Conservation (phyloP, 192 early-diverging fungal genomes). For the Coemansia erecta region DNA sequence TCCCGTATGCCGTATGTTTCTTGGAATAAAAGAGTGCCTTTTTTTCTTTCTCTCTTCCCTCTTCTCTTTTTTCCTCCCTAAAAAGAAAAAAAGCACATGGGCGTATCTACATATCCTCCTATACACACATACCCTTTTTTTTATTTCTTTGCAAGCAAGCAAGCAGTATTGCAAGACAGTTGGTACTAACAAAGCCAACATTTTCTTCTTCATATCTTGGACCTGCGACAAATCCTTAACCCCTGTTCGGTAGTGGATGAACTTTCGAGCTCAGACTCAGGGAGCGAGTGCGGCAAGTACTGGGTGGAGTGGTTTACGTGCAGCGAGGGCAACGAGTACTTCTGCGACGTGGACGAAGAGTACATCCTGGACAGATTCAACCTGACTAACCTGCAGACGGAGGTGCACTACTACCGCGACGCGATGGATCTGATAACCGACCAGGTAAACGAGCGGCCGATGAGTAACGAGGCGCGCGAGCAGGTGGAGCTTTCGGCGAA, state of each 20-base stretch:
- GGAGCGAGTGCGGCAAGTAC: conserved; percentile 57
- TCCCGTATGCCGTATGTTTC: too few species aligned
- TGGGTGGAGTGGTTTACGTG: conserved; percentile 96
- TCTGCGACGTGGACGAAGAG: conserved; percentile 97
- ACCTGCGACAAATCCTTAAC: too few species aligned
- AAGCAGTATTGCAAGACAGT: too few species aligned
- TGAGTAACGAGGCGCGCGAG: conserved; percentile 64
- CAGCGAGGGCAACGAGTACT: conserved; percentile 94
- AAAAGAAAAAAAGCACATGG: too few species aligned
- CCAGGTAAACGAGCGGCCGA: conserved; percentile 42
- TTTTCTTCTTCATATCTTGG: too few species aligned
- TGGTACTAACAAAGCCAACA: too few species aligned
- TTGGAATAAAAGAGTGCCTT: too few species aligned
- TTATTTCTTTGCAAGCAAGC: too few species aligned
- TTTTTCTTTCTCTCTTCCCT: too few species aligned
- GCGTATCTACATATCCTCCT: too few species aligned
- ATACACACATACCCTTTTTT: too few species aligned
- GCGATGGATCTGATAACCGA: conserved; percentile 93
- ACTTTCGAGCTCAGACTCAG: conserved; percentile 42
- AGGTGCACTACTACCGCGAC: conserved; percentile 87
- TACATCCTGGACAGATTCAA: conserved; percentile 98
- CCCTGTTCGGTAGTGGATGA: conserved; percentile 33
- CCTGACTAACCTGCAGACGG: conserved; percentile 86
- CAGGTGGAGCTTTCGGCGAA: conserved; percentile 85
- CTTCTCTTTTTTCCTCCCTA: too few species aligned